phyloP scores from a whole-genome alignment of 2,329 filamentous ascomycete genomes.

The Nigrospora osmanthi region DNA sequence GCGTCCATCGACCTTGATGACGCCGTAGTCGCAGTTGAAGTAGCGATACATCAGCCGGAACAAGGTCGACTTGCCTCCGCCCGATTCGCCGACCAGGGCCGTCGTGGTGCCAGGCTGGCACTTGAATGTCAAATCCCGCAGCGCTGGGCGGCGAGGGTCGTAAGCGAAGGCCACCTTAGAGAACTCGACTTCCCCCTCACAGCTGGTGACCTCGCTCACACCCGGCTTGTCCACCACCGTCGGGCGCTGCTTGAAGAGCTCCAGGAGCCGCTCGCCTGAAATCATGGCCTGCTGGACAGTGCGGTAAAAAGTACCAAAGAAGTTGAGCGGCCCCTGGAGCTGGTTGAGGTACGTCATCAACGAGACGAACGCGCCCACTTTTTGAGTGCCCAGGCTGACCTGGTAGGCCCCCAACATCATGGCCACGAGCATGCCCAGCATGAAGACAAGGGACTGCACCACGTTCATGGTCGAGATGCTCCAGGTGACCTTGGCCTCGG shows the following conservation, averaged over 20 bases:
- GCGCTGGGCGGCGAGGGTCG: slow-evolving; percentile 74
- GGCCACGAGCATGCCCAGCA: slow-evolving; percentile 63
- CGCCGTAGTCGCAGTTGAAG: slow-evolving; percentile 77
- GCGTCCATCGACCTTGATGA: slow-evolving; percentile 75
- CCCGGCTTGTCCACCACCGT: slow-evolving; percentile 74
- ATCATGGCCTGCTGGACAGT: slow-evolving; percentile 97
- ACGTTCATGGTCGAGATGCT: slow-evolving; percentile 77
- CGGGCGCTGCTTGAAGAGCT: slow-evolving; percentile 92
- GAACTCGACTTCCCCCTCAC: slow-evolving; percentile 78
- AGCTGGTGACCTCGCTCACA: slow-evolving; percentile 55
- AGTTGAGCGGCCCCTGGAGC: slow-evolving; percentile 73
- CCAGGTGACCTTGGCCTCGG: slow-evolving; percentile 69
- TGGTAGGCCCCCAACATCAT: slow-evolving; percentile 72
- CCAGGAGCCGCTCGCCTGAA: slow-evolving; percentile 87
- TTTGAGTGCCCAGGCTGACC: slow-evolving; percentile 57
- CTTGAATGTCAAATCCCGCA: slow-evolving; percentile 77
- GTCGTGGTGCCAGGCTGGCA: slow-evolving; percentile 88
- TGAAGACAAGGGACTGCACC: slow-evolving; percentile 72
- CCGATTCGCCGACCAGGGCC: slow-evolving; percentile 91
- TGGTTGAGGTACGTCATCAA: slow-evolving; percentile 74
- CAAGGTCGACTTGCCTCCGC: slow-evolving; percentile 92
- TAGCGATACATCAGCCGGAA: slow-evolving; percentile 95
- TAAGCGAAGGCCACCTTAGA: slow-evolving; percentile 88
- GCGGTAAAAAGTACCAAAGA: slow-evolving; percentile 91
- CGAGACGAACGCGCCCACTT: slow-evolving; percentile 64